Evolutionary conservation across 2,329 filamentous ascomycete species (phyloP), one percentile per base, ranked within the genome.

Genomic region (Fusarium torulosum): DNA sequence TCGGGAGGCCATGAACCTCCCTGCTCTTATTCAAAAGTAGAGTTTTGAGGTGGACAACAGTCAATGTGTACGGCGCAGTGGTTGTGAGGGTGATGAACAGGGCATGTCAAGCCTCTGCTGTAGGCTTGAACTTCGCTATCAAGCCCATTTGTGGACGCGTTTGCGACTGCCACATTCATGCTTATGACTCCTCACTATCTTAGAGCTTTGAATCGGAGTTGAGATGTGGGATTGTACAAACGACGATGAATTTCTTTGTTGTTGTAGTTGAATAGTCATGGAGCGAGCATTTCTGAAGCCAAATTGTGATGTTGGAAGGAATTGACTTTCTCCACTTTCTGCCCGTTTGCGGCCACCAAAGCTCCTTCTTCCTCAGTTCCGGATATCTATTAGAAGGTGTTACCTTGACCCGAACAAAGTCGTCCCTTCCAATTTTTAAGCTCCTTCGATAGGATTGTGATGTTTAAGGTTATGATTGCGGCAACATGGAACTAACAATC

Each of bases 81-180:
- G 19, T 9, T 23, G 11, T n/a, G 31, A 41, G 21, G 15, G 42
- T 31, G 54, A 45, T 53, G 52, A 49, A 35, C 15, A 51, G 27
- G 52, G 23, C 46, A 55, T 57, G 23, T 49, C 23, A 29, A 44
- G 33, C 25, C n/a, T 38, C 41, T n/a, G 11, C 21, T 49, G 23
- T 29, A 38, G 15, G 33, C 29, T 19, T 27, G 23, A 50, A 47
- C 46, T 66, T 74, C 69, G 69, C 64, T 63, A 67, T 66, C 25
- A 38, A 47, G 47, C 42, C 67, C 63, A 43, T 73, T 72, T 71
- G 56, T 35, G 66, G 69, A 58, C 59, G 51, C 51, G 47, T 63
- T 64, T 69, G 67, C 62, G 40, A 69, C 52, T 52, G 29, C 11
- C 27, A 38, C 38, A 29, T 27, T 27, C 31, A 20, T 35, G 23